Percentiles rank a stretch among this genome's conserved stretches.
These are phyloP conservation scores for Botrytis sinoallii DNA, from an alignment of 2,329 filamentous ascomycete species.

Conservation along the genomic window DNA sequence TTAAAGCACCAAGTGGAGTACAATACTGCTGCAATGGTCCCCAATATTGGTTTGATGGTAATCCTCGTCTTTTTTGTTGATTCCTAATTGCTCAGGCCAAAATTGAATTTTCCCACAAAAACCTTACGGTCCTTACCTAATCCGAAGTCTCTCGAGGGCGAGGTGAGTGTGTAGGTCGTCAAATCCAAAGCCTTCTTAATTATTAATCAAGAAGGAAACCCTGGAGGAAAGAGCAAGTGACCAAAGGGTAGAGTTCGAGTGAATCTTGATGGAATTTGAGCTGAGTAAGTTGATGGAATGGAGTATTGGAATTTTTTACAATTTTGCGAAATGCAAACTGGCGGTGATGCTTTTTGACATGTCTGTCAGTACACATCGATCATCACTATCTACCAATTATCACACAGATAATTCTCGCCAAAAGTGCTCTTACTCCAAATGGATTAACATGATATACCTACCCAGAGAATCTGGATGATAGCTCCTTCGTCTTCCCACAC, in stretches of 20 bases:
- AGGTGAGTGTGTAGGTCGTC: background rate
- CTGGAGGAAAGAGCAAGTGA: background rate
- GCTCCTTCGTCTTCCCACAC: background rate
- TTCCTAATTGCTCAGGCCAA: constrained; percentile 4
- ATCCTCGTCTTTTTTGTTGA: constrained; percentile 1
- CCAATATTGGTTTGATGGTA: background rate
- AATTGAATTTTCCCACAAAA: background rate
- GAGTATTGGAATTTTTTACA: background rate
- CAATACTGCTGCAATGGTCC: constrained; percentile 1
- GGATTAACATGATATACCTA: background rate
- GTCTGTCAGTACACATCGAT: background rate
- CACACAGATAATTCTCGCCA: background rate
- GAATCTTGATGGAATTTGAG: background rate
- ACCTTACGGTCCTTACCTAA: background rate
- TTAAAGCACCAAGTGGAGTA: constrained; percentile 11
- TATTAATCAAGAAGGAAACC: background rate
- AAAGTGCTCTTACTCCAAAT: background rate
- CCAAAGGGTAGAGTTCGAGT: background rate
- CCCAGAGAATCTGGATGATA: background rate
- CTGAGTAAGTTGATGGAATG: background rate
- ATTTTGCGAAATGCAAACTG: background rate
- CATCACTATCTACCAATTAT: background rate
- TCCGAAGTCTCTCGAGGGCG: background rate
- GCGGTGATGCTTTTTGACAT: constrained; percentile 4
- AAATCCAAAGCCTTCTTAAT: background rate